Conservation (phyloP, 176 grass and related monocot genomes). For the Aegilops sharonensis region DNA sequence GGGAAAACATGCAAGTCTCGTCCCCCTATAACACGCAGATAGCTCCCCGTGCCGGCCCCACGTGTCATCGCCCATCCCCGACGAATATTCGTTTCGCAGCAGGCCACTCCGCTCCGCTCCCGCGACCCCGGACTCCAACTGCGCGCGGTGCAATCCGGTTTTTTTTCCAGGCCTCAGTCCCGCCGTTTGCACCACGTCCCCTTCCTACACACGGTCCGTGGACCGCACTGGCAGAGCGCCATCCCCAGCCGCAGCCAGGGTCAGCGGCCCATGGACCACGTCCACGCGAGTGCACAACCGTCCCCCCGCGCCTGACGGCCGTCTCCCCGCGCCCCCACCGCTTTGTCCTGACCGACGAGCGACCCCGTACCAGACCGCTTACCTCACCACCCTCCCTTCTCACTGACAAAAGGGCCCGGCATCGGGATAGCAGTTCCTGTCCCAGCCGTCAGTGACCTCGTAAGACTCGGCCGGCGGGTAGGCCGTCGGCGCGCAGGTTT, state of each 20-base stretch:
- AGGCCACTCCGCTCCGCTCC: not conserved
- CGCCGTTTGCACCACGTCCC: not conserved
- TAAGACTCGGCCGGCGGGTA: fast-evolving
- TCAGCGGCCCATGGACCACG: not conserved
- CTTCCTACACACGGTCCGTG: not conserved
- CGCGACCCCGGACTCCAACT: slow-evolving; percentile 27
- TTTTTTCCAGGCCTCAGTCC: slow-evolving; percentile 21
- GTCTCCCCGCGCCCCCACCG: not conserved
- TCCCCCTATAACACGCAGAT: not conserved
- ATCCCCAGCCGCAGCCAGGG: fast-evolving
- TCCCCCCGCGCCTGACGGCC: not conserved
- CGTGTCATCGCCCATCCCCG: not conserved
- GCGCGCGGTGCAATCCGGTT: slow-evolving; percentile 33
- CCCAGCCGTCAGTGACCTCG: not conserved
- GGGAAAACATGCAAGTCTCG: too few species aligned
- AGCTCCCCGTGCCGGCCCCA: not conserved
- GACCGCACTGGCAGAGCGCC: fast-evolving
- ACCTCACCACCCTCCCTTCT: fast-evolving
- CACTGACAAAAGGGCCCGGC: fast-evolving
- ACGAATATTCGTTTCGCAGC: not conserved
- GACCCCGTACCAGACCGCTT: not conserved
- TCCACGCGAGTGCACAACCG: not conserved
- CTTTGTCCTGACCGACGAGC: not conserved
- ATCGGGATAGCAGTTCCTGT: fast-evolving
- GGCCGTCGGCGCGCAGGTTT: not conserved